Evolutionary conservation across 2,329 filamentous ascomycete genomes (phyloP).

Genomic region (Fusarium ramigenum): DNA sequence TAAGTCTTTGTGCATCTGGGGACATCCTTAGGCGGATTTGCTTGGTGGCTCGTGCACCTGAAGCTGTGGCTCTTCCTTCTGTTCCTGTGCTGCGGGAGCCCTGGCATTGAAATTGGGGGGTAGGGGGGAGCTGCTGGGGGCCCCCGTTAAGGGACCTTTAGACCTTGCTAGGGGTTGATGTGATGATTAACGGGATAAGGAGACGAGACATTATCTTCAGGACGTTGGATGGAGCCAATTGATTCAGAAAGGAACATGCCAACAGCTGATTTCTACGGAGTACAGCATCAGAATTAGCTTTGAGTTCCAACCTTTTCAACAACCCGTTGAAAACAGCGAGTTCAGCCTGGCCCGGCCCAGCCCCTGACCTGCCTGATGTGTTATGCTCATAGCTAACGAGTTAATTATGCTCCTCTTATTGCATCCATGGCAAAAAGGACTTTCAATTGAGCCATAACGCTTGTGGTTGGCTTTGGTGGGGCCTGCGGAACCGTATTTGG

Average conservation of each 20-base stretch:
- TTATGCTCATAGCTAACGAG: constrained; percentile 2
- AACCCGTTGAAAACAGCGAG: not conserved
- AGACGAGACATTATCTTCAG: constrained; percentile 11
- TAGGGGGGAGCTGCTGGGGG: constrained; percentile 30
- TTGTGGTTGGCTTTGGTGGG: constrained; percentile 27
- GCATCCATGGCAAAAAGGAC: constrained; percentile 26
- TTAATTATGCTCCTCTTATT: constrained; percentile 20
- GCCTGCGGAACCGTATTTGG: constrained; percentile 29
- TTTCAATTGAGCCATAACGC: constrained; percentile 25
- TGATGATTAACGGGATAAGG: constrained; percentile 13
- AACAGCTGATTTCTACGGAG: not conserved
- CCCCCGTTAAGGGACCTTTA: constrained; percentile 22
- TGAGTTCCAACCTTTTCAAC: not conserved
- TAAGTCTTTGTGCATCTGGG: not conserved
- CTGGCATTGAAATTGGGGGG: constrained; percentile 43
- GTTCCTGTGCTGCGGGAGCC: constrained; percentile 38
- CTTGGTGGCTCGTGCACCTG: constrained; percentile 37
- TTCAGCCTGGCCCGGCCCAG: not conserved
- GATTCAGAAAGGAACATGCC: not conserved
- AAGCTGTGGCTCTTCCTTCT: constrained; percentile 27
- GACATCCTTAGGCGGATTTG: constrained; percentile 15
- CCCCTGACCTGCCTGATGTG: constrained; percentile 9
- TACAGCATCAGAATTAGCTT: not conserved
- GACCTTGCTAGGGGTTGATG: constrained; percentile 35
- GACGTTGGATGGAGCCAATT: not conserved